These are phyloP conservation scores for Coprinellus micaceus DNA, from an alignment of 768 basidiomycete species.

Conservation along the genomic window DNA sequence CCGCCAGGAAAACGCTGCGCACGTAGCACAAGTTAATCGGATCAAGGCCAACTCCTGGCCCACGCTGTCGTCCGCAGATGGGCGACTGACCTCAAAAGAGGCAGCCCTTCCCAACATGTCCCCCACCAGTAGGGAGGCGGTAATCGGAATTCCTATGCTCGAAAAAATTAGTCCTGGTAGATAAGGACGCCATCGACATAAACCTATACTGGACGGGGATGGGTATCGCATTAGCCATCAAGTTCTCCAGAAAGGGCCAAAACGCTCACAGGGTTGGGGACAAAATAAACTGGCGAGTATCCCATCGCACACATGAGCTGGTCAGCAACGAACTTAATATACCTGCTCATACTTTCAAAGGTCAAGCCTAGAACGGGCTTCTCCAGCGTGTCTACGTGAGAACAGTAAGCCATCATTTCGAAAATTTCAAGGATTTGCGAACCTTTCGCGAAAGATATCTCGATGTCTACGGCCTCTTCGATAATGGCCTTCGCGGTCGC, in stretches of 20 bases:
- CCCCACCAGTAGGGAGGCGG: too few relatives aligned
- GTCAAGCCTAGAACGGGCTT: background rate
- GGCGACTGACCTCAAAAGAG: too few relatives aligned
- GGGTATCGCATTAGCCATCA: too few relatives aligned
- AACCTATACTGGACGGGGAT: too few relatives aligned
- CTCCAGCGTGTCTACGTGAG: background rate
- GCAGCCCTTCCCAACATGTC: too few relatives aligned
- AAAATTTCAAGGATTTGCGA: background rate
- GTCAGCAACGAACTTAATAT: background rate
- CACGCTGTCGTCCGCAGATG: too few relatives aligned
- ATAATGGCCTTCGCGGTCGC: background rate
- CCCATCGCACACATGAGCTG: background rate
- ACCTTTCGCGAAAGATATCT: slow-evolving; percentile 8
- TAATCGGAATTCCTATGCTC: too few relatives aligned
- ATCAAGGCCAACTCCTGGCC: too few relatives aligned
- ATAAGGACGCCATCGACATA: too few relatives aligned
- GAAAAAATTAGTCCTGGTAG: too few relatives aligned
- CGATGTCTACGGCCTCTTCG: background rate
- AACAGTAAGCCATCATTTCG: background rate
- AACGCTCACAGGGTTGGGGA: background rate
- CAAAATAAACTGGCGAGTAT: background rate
- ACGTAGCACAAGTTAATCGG: too few relatives aligned
- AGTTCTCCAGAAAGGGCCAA: background rate
- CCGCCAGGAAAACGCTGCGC: too few relatives aligned
- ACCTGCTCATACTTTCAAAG: background rate